These are phyloP conservation scores for Fusarium tupiense DNA, from an alignment of 2,329 filamentous ascomycete genomes.

Conservation along the genomic window DNA sequence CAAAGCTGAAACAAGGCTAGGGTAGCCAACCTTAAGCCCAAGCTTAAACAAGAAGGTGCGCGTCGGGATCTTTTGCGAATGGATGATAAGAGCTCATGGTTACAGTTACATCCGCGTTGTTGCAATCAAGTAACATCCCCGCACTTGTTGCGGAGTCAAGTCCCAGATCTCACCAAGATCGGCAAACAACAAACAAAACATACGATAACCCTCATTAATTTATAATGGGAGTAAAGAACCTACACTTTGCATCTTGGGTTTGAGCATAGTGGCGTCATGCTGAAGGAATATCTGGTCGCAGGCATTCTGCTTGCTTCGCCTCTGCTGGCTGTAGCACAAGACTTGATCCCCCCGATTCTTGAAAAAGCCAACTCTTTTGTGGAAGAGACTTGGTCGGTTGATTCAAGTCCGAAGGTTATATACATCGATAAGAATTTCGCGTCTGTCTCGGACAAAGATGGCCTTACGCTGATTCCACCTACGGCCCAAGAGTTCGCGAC, in stretches of 20 bases:
- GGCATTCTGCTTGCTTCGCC: background rate
- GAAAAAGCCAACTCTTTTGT: background rate
- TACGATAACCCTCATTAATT: background rate
- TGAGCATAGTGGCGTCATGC: background rate
- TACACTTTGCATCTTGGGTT: rapidly evolving
- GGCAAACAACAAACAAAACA: background rate
- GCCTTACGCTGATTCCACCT: background rate
- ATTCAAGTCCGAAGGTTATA: background rate
- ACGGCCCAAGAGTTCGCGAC: constrained; percentile 9
- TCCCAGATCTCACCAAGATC: background rate
- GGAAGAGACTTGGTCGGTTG: background rate
- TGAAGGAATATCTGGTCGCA: background rate
- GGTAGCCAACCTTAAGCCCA: background rate
- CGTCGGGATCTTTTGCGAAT: background rate
- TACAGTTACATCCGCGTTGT: constrained; percentile 4
- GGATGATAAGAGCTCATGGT: background rate
- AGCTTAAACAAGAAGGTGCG: background rate
- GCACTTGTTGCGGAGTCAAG: background rate
- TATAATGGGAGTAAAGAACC: background rate
- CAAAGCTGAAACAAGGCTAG: background rate
- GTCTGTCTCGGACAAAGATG: background rate
- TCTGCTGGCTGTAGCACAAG: background rate
- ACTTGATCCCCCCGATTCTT: constrained; percentile 1
- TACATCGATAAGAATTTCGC: background rate
- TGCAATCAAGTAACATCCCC: background rate